A percentile compares a stretch with the other conserved stretches of the same genome.
Conservation (phyloP, 306 rosid species). For the Boehmeria nivea region DNA sequence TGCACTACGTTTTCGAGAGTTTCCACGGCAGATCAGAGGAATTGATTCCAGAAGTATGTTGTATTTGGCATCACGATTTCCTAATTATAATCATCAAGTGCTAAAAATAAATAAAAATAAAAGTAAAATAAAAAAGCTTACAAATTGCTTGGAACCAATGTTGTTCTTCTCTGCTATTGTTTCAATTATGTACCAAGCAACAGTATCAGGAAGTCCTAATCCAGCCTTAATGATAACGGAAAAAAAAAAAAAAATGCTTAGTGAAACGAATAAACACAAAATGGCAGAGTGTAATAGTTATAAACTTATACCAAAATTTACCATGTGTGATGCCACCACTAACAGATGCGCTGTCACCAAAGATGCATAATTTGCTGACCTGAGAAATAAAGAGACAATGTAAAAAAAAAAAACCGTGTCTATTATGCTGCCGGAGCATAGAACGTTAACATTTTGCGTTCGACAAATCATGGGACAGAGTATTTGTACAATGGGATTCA, state of each 20-base stretch:
- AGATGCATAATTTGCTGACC: constrained; percentile 89
- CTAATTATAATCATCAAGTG: background rate
- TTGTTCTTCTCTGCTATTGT: constrained; percentile 87
- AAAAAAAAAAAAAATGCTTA: constrained; percentile 20
- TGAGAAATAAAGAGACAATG: constrained; percentile 25
- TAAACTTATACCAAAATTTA: constrained; percentile 25
- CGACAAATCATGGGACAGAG: no score
- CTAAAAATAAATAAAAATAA: background rate
- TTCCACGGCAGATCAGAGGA: no score
- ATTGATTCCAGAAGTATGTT: no score
- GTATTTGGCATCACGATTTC: background rate
- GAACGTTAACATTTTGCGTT: no score
- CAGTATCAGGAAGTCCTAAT: constrained; percentile 83
- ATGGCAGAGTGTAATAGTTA: background rate
- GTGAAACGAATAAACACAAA: constrained; percentile 3
- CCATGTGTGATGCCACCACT: constrained; percentile 88
- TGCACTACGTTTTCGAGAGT: no score
- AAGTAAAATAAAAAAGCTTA: no score
- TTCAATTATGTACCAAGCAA: constrained; percentile 95
- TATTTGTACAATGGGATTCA: no score
- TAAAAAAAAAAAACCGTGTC: no score
- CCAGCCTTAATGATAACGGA: constrained; percentile 70
- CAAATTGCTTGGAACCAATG: constrained; percentile 88
- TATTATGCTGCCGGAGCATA: no score
- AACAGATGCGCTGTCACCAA: constrained; percentile 79